These are phyloP conservation scores for Cyberlindnera euphorbiiphila DNA, from an alignment of 805 yeast species.

Conservation along the genomic window DNA sequence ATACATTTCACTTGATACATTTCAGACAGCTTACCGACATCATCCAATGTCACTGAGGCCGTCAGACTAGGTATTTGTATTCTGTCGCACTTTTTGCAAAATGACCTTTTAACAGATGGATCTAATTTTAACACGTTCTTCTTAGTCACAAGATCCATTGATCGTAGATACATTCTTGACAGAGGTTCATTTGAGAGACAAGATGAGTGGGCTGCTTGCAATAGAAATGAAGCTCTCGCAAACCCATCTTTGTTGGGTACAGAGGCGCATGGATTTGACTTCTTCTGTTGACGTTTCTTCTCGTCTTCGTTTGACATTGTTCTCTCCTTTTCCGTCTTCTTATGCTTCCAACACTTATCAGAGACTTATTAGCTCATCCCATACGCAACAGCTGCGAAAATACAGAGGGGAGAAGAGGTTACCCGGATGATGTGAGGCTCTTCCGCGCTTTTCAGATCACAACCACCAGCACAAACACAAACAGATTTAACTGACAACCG, in stretches of 20 bases:
- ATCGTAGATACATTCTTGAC: slow-evolving; percentile 52
- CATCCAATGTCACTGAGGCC: slow-evolving; percentile 36
- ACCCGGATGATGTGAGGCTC: too few relatives aligned
- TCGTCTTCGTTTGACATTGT: not conserved
- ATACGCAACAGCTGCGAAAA: too few relatives aligned
- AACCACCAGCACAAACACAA: not conserved
- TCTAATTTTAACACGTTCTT: slow-evolving; percentile 62
- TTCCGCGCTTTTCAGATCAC: too few relatives aligned
- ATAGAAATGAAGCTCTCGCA: slow-evolving; percentile 54
- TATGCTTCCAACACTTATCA: too few relatives aligned
- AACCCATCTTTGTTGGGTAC: slow-evolving; percentile 46
- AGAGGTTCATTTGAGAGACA: slow-evolving; percentile 34
- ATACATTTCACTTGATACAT: slow-evolving; percentile 45
- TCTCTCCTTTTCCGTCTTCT: too few relatives aligned
- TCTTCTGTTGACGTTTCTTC: too few relatives aligned
- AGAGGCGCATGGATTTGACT: too few relatives aligned
- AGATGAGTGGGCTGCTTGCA: slow-evolving; percentile 39
- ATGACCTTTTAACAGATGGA: slow-evolving; percentile 60
- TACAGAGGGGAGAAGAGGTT: not conserved
- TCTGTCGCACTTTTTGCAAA: slow-evolving; percentile 66
- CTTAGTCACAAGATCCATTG: slow-evolving; percentile 58
- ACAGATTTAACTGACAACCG: not conserved
- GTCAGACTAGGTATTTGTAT: slow-evolving; percentile 47
- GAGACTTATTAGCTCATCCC: too few relatives aligned
- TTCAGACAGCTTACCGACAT: slow-evolving; percentile 44